Conservation (phyloP, 768 basidiomycete genomes). For the Pisolithus orientalis region DNA sequence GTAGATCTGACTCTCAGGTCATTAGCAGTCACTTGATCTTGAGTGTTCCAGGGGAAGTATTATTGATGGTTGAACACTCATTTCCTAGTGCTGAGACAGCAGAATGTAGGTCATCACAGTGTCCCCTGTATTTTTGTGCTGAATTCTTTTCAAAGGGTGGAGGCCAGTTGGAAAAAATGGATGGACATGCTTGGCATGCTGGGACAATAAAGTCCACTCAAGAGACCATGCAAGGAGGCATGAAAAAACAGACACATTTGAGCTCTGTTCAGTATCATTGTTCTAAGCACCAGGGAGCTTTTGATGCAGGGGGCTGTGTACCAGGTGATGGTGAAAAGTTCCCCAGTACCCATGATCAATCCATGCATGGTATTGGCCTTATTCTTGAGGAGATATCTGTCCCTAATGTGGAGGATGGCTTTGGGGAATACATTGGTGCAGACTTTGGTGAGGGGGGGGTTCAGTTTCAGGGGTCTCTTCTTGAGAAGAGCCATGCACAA, state of each 20-base stretch:
- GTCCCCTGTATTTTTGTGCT: neutral
- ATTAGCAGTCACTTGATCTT: neutral
- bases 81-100: neutral
- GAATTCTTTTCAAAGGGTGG: neutral
- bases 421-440: neutral
- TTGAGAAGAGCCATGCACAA: too few species aligned
- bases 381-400: neutral
- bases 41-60: neutral
- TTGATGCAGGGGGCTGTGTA: neutral
- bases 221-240: neutral
- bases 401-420: neutral
- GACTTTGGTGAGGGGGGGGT: neutral
- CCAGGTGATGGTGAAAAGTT: neutral
- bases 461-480: neutral
- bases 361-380: neutral
- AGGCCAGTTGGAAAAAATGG: neutral
- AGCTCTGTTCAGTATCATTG: neutral
- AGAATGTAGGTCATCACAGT: neutral
- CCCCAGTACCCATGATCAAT: neutral
- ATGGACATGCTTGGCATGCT: neutral
- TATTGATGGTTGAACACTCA: neutral
- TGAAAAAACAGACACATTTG: neutral
- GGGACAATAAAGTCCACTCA: constrained; percentile 1
- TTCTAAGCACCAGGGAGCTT: neutral
- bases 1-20: neutral